Conservation (phyloP, 768 basidiomycete genomes). For the Russula dissimulans region DNA sequence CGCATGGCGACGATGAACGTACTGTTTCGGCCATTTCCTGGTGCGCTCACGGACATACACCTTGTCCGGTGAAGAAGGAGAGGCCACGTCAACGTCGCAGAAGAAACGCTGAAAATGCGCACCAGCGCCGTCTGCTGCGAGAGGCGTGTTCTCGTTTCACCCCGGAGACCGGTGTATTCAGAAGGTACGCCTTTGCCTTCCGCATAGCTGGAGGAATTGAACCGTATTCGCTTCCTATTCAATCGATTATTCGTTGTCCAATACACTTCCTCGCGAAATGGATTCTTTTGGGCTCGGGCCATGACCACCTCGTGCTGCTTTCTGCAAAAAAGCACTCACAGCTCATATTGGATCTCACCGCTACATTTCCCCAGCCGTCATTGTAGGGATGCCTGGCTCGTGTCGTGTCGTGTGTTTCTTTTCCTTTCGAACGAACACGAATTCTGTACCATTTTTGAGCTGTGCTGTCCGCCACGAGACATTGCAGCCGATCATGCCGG, state of each 20-base stretch:
- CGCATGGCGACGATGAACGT: slow-evolving; percentile 57
- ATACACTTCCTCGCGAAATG: slow-evolving; percentile 43
- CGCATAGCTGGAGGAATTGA: neutral
- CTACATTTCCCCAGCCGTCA: slow-evolving; percentile 2
- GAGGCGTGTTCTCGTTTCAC: slow-evolving; percentile 68
- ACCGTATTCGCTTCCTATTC: slow-evolving; percentile 30
- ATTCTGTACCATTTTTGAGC: neutral
- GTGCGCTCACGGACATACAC: slow-evolving; percentile 75
- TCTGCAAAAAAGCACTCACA: slow-evolving; percentile 34
- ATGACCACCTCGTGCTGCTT: slow-evolving; percentile 56
- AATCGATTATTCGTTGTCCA: slow-evolving; percentile 46
- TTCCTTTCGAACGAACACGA: neutral
- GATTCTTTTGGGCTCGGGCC: slow-evolving; percentile 69
- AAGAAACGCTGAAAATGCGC: slow-evolving; percentile 33
- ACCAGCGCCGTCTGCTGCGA: slow-evolving; percentile 29
- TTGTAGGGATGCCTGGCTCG: neutral
- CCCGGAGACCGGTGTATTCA: slow-evolving; percentile 77
- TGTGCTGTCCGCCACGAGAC: neutral
- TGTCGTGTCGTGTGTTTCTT: neutral
- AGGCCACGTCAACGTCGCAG: slow-evolving; percentile 27
- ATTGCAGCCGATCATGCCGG: neutral
- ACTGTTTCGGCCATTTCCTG: slow-evolving; percentile 62
- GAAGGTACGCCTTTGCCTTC: slow-evolving; percentile 37
- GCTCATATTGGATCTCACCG: slow-evolving; percentile 28
- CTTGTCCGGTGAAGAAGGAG: slow-evolving; percentile 52